Evolutionary conservation across 805 yeast genomes (phyloP), one percentile per base, ranked within the genome.

Genomic region (Candida endomychidarum): DNA sequence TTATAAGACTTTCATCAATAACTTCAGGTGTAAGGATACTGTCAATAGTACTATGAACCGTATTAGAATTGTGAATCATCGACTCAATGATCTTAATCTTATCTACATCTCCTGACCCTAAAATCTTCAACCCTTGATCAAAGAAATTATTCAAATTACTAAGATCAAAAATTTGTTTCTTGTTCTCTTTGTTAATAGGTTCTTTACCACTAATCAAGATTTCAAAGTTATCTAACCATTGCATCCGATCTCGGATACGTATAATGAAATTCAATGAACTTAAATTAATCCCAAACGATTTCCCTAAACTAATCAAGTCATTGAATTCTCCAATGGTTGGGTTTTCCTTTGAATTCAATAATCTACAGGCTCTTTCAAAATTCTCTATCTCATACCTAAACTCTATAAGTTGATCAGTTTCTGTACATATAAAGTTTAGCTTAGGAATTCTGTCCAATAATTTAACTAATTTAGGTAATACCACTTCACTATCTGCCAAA

Each of bases 341-440:
- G 16, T 54, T 57, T 5, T 53, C 56, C 28, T 51, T 55, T 2
- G 77, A 50, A 12, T 76, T 45, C 16, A 65, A 58, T 2, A 56
- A 45, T 8, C 72, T 54, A 22, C 77, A 78, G 10, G 74, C 67
- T 19, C 61, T 56, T 42, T 75, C 79, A 54, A 72, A 83, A 35
- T 67, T 67, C 34, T 65, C 66, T 29, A 84, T 69, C 46, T 78
- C 83, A 21, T 51, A 58, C 4, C 74, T 70, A 33, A 80, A 69
- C 45, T 77, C 83, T 3, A 71, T 43, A 9, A 85, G 57, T 50
- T 77, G 83, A 14, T 75, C 81, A 48, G 80, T 67, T 51, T 85
- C 93, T 0, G 78, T 72, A 12, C 78, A 63, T 3, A 70, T 56
- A 40, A 83, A 75, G 15, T 75, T 72, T 42, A 82, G 50, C 0